phyloP scores from a whole-genome alignment of 768 basidiomycete genomes.

The Gautieria morchelliformis region DNA sequence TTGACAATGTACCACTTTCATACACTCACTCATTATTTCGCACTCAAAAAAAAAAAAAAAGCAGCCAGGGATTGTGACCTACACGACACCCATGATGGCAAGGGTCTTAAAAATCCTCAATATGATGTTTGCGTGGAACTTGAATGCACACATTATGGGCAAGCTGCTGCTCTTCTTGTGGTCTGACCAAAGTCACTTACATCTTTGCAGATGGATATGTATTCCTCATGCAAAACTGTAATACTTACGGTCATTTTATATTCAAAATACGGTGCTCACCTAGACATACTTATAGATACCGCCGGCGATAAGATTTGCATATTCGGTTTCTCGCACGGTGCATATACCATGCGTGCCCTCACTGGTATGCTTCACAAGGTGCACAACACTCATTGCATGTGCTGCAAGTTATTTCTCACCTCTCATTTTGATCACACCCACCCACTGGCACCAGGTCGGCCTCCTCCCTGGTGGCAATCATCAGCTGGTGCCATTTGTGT shows the following conservation, averaged over 20 bases:
- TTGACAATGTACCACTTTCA: background rate
- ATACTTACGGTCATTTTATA: background rate
- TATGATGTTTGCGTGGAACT: constrained; percentile 49
- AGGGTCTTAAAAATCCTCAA: constrained; percentile 48
- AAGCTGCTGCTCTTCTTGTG: background rate
- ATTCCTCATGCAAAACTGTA: constrained; percentile 74
- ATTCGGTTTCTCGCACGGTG: constrained; percentile 78
- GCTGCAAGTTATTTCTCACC: background rate
- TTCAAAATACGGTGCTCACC: background rate
- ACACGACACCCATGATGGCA: constrained; percentile 46
- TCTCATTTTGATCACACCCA: no score
- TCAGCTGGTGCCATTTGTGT: constrained; percentile 72
- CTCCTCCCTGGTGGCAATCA: constrained; percentile 61
- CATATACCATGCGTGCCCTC: constrained; percentile 58
- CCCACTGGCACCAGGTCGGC: constrained; percentile 30
- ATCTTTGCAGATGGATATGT: constrained; percentile 54
- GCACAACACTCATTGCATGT: background rate
- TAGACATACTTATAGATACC: constrained; percentile 34
- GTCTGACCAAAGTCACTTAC: background rate
- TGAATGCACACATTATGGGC: constrained; percentile 67
- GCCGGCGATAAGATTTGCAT: constrained; percentile 70
- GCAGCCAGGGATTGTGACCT: constrained; percentile 68
- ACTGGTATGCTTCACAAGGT: constrained; percentile 46
- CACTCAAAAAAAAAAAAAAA: no score
- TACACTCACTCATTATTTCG: no score